Conservation (phyloP, 805 yeast genomes). For the Grigorovia yakushimaensis region DNA sequence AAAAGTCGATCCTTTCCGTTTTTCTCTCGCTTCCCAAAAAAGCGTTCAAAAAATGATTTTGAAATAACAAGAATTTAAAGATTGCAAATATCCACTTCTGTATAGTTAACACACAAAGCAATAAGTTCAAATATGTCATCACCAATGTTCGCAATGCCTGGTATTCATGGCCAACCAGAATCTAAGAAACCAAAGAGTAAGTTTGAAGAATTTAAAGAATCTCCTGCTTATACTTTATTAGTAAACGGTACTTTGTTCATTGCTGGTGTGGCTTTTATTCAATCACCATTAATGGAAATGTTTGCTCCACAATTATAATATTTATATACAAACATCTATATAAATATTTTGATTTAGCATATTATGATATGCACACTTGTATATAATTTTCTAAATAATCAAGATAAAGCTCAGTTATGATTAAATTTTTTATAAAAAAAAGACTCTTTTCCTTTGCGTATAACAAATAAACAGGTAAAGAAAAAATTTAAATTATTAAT, state of each 20-base stretch:
- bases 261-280: constrained; percentile 67
- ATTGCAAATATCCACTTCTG: not conserved
- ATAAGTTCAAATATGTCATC: no score
- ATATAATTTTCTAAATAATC: constrained; percentile 1
- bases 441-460: not conserved
- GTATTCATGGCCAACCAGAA: constrained; percentile 15
- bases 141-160: constrained; percentile 25
- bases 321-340: not conserved
- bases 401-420: not conserved
- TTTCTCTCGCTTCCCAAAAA: no score
- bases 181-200: constrained; percentile 23
- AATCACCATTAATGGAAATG: constrained; percentile 72
- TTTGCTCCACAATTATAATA: constrained; percentile 57
- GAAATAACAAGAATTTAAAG: not conserved
- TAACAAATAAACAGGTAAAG: not conserved
- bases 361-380: no score
- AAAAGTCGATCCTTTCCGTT: no score
- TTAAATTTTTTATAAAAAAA: no score
- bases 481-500: no score
- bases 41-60: not conserved
- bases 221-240: constrained; percentile 58
- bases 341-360: not conserved
- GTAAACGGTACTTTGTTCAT: constrained; percentile 56
- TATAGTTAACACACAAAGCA: no score
- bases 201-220: constrained; percentile 44